Conservation (phyloP, 805 yeast species). For the Starmerella bombicola region DNA sequence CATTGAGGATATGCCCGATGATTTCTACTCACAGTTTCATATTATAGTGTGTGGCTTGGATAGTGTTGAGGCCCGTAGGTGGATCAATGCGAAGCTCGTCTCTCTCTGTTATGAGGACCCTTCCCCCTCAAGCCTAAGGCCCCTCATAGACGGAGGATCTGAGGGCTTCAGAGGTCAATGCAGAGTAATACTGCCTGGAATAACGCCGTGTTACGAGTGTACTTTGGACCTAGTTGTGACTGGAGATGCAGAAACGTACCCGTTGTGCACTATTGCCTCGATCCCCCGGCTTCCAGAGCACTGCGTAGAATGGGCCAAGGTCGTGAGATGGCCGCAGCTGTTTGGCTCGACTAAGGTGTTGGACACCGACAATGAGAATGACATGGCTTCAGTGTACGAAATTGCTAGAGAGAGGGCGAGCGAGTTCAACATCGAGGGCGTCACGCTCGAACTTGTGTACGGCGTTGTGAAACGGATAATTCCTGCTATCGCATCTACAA, state of each 20-base stretch:
- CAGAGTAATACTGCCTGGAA: conserved; percentile 70
- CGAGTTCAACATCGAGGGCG: conserved; percentile 53
- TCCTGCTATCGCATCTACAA: conserved; percentile 90
- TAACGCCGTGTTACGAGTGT: conserved; percentile 88
- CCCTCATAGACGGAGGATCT: conserved; percentile 86
- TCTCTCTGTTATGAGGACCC: conserved; percentile 43
- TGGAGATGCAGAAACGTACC: conserved; percentile 46
- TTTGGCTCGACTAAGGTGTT: conserved; percentile 31
- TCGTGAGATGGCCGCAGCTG: conserved; percentile 53
- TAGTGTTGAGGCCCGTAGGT: conserved; percentile 76
- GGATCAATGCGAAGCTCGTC: conserved; percentile 66
- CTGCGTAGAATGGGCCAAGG: conserved; percentile 82
- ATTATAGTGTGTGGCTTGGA: conserved; percentile 81
- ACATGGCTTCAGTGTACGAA: conserved; percentile 50
- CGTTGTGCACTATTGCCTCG: conserved; percentile 87
- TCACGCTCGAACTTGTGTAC: conserved; percentile 55
- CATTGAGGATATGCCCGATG: conserved; percentile 50
- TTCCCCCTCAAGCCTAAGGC: conserved; percentile 40
- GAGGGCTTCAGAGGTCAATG: conserved; percentile 91
- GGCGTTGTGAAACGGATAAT: conserved; percentile 87
- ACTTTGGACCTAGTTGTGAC: conserved; percentile 54
- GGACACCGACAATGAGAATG: conserved; percentile 57
- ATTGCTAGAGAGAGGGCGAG: conserved; percentile 48
- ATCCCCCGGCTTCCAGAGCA: conserved; percentile 93
- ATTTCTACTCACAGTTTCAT: conserved; percentile 55